phyloP scores from a whole-genome alignment of 306 rosid genomes.

The Argentina anserina region DNA sequence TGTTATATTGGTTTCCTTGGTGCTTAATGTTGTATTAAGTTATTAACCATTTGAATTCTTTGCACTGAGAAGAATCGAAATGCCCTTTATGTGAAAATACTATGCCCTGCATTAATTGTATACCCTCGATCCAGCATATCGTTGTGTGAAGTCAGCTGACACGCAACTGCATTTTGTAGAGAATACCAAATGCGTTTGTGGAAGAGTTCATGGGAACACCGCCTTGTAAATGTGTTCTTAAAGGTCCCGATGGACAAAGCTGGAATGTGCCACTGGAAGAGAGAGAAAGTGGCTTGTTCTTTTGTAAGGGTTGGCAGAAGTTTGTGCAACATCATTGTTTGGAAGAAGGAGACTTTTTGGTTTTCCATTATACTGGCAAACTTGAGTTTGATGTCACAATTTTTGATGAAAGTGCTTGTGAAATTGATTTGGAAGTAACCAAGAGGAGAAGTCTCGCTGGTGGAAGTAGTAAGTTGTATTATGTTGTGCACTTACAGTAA shows the following conservation, averaged over 20 bases:
- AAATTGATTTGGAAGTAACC: neutral
- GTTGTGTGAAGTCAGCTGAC: neutral
- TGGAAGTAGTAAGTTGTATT: neutral
- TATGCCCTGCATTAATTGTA: neutral
- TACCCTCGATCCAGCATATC: neutral
- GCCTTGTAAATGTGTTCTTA: neutral
- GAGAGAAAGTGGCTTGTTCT: neutral
- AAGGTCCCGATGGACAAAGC: neutral
- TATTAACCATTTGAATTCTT: neutral
- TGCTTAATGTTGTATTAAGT: neutral
- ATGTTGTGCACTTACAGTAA: neutral
- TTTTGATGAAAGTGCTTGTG: slow-evolving; percentile 8
- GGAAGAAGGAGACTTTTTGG: slow-evolving; percentile 19
- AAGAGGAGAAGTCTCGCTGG: neutral
- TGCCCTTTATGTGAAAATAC: too few relatives aligned
- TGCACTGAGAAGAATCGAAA: neutral
- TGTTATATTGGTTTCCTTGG: neutral
- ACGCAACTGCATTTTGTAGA: neutral
- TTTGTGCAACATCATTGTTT: slow-evolving; percentile 15
- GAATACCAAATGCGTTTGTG: neutral
- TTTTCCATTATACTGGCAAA: neutral
- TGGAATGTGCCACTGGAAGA: slow-evolving; percentile 7
- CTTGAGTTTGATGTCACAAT: neutral
- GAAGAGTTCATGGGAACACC: neutral
- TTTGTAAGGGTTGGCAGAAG: slow-evolving; percentile 12